A percentile compares a stretch with the other conserved stretches of the same genome.
Evolutionary conservation across 495 filamentous ascomycete species (phyloP).

Genomic region (Poronia punctata): DNA sequence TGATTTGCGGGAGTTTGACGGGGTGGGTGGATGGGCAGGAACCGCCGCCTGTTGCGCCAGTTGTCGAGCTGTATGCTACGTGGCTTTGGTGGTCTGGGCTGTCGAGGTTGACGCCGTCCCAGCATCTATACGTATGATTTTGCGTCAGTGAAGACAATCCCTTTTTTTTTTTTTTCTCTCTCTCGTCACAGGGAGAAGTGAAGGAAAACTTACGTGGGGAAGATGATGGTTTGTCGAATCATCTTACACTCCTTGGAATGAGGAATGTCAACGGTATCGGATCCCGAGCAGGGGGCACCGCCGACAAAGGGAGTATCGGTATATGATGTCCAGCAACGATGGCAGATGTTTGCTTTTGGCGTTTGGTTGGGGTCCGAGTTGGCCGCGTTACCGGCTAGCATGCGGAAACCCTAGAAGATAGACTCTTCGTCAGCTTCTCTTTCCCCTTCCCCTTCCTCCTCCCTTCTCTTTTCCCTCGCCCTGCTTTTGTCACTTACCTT

Average conservation of each 20-base stretch:
- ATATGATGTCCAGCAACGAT: conserved; percentile 46
- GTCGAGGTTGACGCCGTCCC: conserved; percentile 52
- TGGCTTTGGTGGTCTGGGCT: conserved; percentile 57
- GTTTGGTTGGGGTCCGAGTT: conserved; percentile 43
- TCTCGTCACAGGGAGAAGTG: background rate
- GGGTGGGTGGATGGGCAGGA: conserved; percentile 55
- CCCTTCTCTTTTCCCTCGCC: no score
- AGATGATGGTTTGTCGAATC: conserved; percentile 56
- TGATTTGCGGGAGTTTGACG: conserved; percentile 57
- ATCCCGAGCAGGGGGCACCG: conserved; percentile 38
- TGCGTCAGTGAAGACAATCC: no score
- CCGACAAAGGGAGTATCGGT: conserved; percentile 40
- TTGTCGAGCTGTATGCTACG: conserved; percentile 49
- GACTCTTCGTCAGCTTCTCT: conserved; percentile 4
- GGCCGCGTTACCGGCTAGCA: conserved; percentile 43
- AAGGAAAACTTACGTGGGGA: conserved; percentile 44
- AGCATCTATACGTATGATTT: conserved; percentile 32
- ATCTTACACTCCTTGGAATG: conserved; percentile 42
- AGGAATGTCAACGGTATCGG: conserved; percentile 54
- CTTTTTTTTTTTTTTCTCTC: background rate
- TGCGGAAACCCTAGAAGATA: conserved; percentile 55
- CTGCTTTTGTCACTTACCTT: no score
- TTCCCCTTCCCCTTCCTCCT: no score
- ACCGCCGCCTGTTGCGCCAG: conserved; percentile 46
- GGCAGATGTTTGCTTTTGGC: conserved; percentile 47